Conservation (phyloP, 2,329 filamentous ascomycete species). For the Botrytis fragariae region DNA sequence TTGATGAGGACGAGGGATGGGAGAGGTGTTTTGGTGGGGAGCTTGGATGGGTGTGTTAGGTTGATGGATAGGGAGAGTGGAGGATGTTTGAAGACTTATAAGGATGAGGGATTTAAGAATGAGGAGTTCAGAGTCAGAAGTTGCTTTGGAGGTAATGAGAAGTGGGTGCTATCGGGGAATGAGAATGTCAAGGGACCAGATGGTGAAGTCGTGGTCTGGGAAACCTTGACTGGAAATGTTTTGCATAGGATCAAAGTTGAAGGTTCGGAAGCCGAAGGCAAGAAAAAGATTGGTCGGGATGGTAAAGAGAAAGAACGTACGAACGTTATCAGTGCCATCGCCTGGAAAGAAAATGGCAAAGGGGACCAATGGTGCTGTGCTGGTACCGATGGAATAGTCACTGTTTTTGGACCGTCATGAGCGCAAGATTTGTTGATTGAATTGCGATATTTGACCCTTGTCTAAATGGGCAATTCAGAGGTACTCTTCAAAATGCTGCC, state of each 20-base stretch:
- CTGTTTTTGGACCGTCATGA: constrained; percentile 51
- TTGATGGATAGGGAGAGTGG: constrained; percentile 79
- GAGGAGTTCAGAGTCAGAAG: constrained; percentile 34
- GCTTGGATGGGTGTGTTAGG: constrained; percentile 72
- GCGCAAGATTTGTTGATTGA: not conserved
- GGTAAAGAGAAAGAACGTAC: constrained; percentile 58
- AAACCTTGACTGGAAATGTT: constrained; percentile 71
- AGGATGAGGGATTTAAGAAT: constrained; percentile 48
- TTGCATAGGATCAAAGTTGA: constrained; percentile 57
- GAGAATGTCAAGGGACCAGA: constrained; percentile 48
- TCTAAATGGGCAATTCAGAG: not conserved
- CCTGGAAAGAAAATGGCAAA: constrained; percentile 61
- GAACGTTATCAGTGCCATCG: constrained; percentile 61
- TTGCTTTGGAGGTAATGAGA: constrained; percentile 70
- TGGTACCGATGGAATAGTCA: constrained; percentile 64
- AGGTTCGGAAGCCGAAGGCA: constrained; percentile 37
- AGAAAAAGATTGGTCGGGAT: constrained; percentile 55
- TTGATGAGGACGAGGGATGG: constrained; percentile 69
- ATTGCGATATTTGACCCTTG: not conserved
- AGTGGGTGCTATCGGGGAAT: constrained; percentile 75
- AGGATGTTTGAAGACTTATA: constrained; percentile 69
- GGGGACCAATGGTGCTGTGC: constrained; percentile 64
- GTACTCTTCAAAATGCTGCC: not conserved
- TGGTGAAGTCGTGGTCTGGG: constrained; percentile 67
- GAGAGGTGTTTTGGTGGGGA: constrained; percentile 70